Conservation (phyloP, 176 grass and related monocot species). For the Juncus effusus region DNA sequence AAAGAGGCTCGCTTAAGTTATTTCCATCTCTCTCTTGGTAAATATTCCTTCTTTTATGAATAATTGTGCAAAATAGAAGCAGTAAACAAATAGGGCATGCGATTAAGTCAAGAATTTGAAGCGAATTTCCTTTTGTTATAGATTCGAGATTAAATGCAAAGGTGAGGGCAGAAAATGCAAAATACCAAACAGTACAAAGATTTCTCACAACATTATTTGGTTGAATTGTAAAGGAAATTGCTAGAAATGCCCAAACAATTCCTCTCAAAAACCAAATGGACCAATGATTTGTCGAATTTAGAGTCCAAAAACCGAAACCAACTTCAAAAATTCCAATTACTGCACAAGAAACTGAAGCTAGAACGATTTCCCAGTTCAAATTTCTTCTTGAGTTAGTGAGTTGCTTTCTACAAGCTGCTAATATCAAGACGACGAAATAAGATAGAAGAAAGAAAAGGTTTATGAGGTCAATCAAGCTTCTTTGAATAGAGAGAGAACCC, state of each 20-base stretch:
- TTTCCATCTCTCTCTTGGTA: background rate
- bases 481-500: slow-evolving; percentile 37
- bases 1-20: slow-evolving; percentile 31
- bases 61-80: slow-evolving; percentile 33
- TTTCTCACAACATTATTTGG: slow-evolving; percentile 32
- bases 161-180: slow-evolving; percentile 29
- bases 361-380: slow-evolving; percentile 7
- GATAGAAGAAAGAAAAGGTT: slow-evolving; percentile 37
- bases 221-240: slow-evolving; percentile 36
- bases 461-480: slow-evolving; percentile 28
- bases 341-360: slow-evolving; percentile 33
- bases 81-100: slow-evolving; percentile 38
- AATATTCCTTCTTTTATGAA: background rate
- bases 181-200: slow-evolving; percentile 44
- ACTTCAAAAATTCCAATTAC: slow-evolving; percentile 29
- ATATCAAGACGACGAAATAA: slow-evolving; percentile 33
- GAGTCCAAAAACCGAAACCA: slow-evolving; percentile 23
- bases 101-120: slow-evolving; percentile 37
- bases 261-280: slow-evolving; percentile 31
- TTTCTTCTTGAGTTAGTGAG: background rate
- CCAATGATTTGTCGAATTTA: slow-evolving; percentile 1
- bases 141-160: slow-evolving; percentile 42
- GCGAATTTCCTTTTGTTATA: slow-evolving; percentile 1
- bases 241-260: slow-evolving; percentile 39
- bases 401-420: slow-evolving; percentile 24